Percentiles rank a stretch among this genome's conserved stretches.
Conservation (phyloP, 768 basidiomycete species). For the Rhizopogon sp. region DNA sequence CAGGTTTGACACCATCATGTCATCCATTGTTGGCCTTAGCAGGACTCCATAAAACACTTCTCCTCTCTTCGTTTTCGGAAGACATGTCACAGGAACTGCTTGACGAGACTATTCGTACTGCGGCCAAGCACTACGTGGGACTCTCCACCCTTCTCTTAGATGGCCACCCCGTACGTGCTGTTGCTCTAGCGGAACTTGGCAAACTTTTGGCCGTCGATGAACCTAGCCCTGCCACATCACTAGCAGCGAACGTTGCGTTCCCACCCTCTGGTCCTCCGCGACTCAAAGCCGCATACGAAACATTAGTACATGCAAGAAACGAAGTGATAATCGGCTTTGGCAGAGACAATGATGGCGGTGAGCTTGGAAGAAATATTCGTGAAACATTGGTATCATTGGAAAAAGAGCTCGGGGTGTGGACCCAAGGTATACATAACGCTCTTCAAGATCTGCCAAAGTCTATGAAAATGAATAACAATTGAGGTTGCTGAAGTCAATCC, state of each 20-base stretch:
- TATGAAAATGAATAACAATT: not conserved
- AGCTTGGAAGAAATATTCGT: slow-evolving; percentile 60
- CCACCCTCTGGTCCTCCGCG: slow-evolving; percentile 66
- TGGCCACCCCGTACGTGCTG: slow-evolving; percentile 75
- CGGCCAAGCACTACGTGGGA: slow-evolving; percentile 50
- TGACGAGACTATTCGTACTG: slow-evolving; percentile 58
- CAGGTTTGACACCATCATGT: slow-evolving; percentile 55
- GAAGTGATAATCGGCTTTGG: slow-evolving; percentile 76
- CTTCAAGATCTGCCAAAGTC: slow-evolving; percentile 33
- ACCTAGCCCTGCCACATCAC: slow-evolving; percentile 36
- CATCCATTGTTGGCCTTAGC: slow-evolving; percentile 76
- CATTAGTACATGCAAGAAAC: slow-evolving; percentile 52
- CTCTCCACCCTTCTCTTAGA: slow-evolving; percentile 45
- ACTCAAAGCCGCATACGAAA: slow-evolving; percentile 60
- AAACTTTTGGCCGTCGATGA: slow-evolving; percentile 81
- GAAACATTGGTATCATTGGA: slow-evolving; percentile 57
- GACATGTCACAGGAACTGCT: slow-evolving; percentile 43
- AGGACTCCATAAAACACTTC: slow-evolving; percentile 67
- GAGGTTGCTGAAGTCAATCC: not conserved
- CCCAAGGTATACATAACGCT: slow-evolving; percentile 52
- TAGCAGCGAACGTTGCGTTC: slow-evolving; percentile 29
- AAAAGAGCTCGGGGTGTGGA: slow-evolving; percentile 72
- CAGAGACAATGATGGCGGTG: slow-evolving; percentile 58
- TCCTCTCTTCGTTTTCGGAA: slow-evolving; percentile 45
- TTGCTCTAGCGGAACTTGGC: slow-evolving; percentile 75